phyloP scores from a whole-genome alignment of 2,329 filamentous ascomycete genomes.

The Helminthosporium solani region DNA sequence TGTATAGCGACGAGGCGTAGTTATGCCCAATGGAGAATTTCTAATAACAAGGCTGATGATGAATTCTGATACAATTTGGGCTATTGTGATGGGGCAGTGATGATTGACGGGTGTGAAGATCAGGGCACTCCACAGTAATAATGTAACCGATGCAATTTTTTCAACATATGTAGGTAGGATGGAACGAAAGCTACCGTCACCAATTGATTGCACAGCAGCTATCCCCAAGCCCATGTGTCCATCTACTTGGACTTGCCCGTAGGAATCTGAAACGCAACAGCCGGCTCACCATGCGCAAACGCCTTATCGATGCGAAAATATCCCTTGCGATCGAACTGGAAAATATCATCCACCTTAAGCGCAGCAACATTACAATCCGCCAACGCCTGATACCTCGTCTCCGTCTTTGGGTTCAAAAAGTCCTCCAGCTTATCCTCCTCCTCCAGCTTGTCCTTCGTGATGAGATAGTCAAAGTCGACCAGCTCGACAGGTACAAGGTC shows the following conservation, averaged over 20 bases:
- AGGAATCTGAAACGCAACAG: slow-evolving; percentile 69
- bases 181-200: too few relatives aligned
- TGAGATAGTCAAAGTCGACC: slow-evolving; percentile 92
- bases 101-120: too few relatives aligned
- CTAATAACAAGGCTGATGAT: too few relatives aligned
- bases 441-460: slow-evolving; percentile 92
- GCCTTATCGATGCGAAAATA: slow-evolving; percentile 81
- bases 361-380: slow-evolving; percentile 78
- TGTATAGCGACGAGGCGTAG: too few relatives aligned
- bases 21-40: too few relatives aligned
- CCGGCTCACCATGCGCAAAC: slow-evolving; percentile 58
- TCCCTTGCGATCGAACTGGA: slow-evolving; percentile 91
- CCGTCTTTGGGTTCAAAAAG: slow-evolving; percentile 74
- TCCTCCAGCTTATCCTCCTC: slow-evolving; percentile 82
- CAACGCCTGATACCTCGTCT: slow-evolving; percentile 70
- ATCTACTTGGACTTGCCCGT: slow-evolving; percentile 47
- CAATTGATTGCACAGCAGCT: too few relatives aligned
- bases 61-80: too few relatives aligned
- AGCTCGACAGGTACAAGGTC: slow-evolving; percentile 79
- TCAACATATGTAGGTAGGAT: too few relatives aligned
- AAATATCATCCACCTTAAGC: slow-evolving; percentile 84
- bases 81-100: too few relatives aligned
- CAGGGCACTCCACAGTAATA: too few relatives aligned
- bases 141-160: too few relatives aligned
- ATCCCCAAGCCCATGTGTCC: too few relatives aligned